These are phyloP conservation scores for Gentiana macrophylla DNA, from an alignment of 257 asterid species.

Conservation along the genomic window DNA sequence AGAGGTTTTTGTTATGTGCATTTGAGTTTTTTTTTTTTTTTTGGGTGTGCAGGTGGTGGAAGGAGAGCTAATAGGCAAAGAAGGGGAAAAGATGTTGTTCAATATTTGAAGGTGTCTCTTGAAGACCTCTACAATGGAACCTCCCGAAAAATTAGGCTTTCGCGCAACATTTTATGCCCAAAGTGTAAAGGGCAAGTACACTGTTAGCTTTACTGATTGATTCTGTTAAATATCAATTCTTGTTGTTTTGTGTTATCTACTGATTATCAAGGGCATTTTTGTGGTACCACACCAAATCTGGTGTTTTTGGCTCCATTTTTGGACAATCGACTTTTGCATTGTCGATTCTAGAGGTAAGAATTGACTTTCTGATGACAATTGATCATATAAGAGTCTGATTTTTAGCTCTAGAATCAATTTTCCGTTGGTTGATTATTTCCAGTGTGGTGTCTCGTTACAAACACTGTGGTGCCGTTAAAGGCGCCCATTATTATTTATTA, in stretches of 20 bases:
- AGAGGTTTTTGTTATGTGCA: background rate
- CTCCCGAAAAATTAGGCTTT: constrained; percentile 76
- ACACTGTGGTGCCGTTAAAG: too few species aligned
- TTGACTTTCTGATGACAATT: too few species aligned
- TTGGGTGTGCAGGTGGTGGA: constrained; percentile 48
- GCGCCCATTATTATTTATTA: too few species aligned
- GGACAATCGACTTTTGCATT: too few species aligned
- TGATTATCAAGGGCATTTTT: background rate
- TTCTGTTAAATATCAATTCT: background rate
- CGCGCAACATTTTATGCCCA: constrained; percentile 70
- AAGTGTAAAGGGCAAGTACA: constrained; percentile 78
- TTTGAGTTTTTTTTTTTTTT: background rate
- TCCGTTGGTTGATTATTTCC: too few species aligned
- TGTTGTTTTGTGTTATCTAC: background rate
- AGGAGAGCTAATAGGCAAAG: constrained; percentile 86
- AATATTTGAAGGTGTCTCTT: constrained; percentile 83
- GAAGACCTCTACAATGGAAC: constrained; percentile 84
- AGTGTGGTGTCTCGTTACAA: too few species aligned
- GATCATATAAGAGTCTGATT: too few species aligned
- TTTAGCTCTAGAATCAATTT: too few species aligned
- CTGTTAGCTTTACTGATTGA: background rate
- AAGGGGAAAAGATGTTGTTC: constrained; percentile 91
- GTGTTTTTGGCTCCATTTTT: too few species aligned
- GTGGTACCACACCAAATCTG: too few species aligned
- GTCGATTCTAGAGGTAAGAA: too few species aligned